A percentile compares a stretch with the other conserved stretches of the same genome.
Evolutionary conservation across 768 basidiomycete genomes (phyloP).

Genomic region (Dentipellis sp.): DNA sequence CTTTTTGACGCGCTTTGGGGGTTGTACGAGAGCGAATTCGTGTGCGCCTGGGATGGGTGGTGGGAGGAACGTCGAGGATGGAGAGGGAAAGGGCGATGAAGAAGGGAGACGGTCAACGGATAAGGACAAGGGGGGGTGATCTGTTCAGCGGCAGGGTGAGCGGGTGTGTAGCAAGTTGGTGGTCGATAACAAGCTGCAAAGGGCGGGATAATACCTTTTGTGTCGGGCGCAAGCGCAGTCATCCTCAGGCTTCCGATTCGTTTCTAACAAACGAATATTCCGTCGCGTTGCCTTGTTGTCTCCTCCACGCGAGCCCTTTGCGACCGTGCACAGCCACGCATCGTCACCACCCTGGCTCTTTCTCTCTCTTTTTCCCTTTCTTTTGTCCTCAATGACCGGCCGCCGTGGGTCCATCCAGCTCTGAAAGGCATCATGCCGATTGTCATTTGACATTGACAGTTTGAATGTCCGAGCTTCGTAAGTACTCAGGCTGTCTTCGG

Average conservation of each 20-base stretch:
- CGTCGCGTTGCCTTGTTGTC: no score
- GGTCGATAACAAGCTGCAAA: background rate
- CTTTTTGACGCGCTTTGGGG: conserved; percentile 17
- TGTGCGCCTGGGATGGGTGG: conserved; percentile 59
- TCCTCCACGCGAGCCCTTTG: no score
- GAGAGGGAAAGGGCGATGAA: conserved; percentile 46
- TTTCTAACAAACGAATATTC: no score
- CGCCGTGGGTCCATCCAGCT: no score
- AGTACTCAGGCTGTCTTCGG: no score
- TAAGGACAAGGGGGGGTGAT: conserved; percentile 14
- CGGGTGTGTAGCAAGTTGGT: background rate
- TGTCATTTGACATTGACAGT: no score
- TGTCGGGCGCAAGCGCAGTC: conserved; percentile 4
- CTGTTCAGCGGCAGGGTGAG: conserved; percentile 5
- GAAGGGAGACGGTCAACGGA: conserved; percentile 33
- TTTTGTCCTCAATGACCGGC: no score
- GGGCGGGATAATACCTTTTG: conserved; percentile 11
- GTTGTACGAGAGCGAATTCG: conserved; percentile 51
- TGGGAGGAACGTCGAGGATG: conserved; percentile 58
- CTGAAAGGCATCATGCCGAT: no score
- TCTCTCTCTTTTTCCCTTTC: no score
- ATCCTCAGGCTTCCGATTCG: no score
- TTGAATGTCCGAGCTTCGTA: no score
- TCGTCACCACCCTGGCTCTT: background rate
- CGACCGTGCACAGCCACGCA: background rate